Conservation (phyloP, 495 filamentous ascomycete genomes). For the Glonium stellatum region DNA sequence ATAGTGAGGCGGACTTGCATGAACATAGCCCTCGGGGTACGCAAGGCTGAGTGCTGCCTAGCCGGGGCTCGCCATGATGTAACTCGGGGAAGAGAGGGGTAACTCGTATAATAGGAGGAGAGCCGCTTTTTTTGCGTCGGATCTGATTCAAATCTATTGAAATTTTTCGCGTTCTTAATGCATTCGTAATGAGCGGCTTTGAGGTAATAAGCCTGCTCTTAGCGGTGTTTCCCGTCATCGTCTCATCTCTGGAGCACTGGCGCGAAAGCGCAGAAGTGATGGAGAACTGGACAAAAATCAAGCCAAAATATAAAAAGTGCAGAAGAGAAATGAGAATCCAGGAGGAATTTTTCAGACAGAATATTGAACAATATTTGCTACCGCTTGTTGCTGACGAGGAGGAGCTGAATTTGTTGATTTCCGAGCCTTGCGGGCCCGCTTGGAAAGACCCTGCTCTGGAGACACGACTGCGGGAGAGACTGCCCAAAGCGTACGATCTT, state of each 20-base stretch:
- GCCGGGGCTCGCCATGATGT: no score
- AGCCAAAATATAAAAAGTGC: slow-evolving; percentile 16
- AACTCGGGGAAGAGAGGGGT: no score
- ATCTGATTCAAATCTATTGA: background rate
- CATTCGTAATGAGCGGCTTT: slow-evolving; percentile 18
- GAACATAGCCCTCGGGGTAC: no score
- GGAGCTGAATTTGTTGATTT: slow-evolving; percentile 11
- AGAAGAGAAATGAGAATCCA: slow-evolving; percentile 29
- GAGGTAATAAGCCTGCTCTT: slow-evolving; percentile 18
- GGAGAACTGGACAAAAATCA: slow-evolving; percentile 15
- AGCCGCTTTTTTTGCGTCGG: background rate
- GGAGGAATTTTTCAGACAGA: slow-evolving; percentile 25
- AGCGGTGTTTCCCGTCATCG: slow-evolving; percentile 20
- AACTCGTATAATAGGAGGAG: no score
- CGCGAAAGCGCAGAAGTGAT: slow-evolving; percentile 14
- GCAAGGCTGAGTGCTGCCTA: no score
- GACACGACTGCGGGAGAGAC: slow-evolving; percentile 8
- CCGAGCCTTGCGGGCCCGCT: slow-evolving; percentile 10
- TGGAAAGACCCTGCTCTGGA: slow-evolving; percentile 18
- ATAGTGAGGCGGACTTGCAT: no score
- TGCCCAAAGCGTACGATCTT: slow-evolving; percentile 13
- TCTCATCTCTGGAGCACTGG: slow-evolving; percentile 17
- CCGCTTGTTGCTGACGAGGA: slow-evolving; percentile 31
- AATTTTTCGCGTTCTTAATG: background rate
- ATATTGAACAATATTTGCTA: slow-evolving; percentile 29